Evolutionary conservation across 768 basidiomycete genomes (phyloP).

Genomic region (Russula dissimulans): DNA sequence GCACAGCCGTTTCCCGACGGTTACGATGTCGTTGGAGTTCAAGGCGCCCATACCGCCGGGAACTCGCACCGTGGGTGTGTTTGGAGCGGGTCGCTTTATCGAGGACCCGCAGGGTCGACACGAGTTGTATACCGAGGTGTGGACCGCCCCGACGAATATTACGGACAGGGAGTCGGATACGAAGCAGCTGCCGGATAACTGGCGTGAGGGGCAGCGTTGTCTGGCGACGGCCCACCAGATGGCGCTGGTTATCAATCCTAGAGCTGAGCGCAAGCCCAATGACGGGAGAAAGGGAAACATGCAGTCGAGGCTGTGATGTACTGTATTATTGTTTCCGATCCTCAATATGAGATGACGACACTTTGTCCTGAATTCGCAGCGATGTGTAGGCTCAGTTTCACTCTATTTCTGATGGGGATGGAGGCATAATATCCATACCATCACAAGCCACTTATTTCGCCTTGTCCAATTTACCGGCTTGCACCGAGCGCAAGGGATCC

Average conservation of each 20-base stretch:
- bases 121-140: slow-evolving; percentile 50
- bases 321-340: no score
- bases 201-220: slow-evolving; percentile 59
- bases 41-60: neutral
- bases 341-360: no score
- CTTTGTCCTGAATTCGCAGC: no score
- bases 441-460: neutral
- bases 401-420: no score
- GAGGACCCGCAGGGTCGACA: slow-evolving; percentile 48
- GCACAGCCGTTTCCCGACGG: neutral
- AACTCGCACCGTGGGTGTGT: no score
- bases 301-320: no score
- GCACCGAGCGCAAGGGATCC: slow-evolving; percentile 38
- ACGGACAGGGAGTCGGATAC: slow-evolving; percentile 30
- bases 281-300: neutral
- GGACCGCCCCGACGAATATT: slow-evolving; percentile 53
- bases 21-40: slow-evolving; percentile 28
- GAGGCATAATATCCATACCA: no score
- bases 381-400: no score
- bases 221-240: slow-evolving; percentile 54
- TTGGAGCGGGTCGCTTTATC: slow-evolving; percentile 19
- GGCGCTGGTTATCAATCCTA: slow-evolving; percentile 30
- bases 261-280: neutral
- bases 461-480: slow-evolving; percentile 1
- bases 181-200: slow-evolving; percentile 27